Percentiles rank a stretch among this genome's conserved stretches.
Evolutionary conservation across 331 rosid genomes (phyloP).

Genomic region (Quercus phellos): DNA sequence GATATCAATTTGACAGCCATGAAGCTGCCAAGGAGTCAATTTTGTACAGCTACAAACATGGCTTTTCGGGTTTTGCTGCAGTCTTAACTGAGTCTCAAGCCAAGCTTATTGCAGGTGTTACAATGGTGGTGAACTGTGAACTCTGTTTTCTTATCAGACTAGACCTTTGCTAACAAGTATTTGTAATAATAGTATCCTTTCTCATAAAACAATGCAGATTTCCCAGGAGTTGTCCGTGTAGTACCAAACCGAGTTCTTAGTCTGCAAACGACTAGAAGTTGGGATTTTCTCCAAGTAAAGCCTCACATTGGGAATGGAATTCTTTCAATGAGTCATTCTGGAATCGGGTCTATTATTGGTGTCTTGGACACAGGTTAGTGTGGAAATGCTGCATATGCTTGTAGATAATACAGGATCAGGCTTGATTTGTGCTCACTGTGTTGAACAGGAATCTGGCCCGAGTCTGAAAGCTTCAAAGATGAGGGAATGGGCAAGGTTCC

Average conservation of each 20-base stretch:
- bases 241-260: slow-evolving; percentile 45
- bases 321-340: slow-evolving; percentile 41
- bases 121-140: slow-evolving; percentile 27
- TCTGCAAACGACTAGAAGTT: slow-evolving; percentile 62
- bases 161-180: not conserved
- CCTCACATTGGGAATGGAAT: slow-evolving; percentile 28
- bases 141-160: slow-evolving; percentile 2
- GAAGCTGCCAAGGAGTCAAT: slow-evolving; percentile 44
- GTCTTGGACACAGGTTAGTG: slow-evolving; percentile 54
- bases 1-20: slow-evolving; percentile 32
- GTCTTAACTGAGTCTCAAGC: slow-evolving; percentile 48
- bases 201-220: slow-evolving; percentile 30
- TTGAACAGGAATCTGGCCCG: slow-evolving; percentile 57
- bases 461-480: slow-evolving; percentile 54
- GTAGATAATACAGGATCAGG: not conserved
- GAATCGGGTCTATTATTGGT: slow-evolving; percentile 51
- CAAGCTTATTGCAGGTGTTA: slow-evolving; percentile 58
- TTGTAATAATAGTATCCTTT: slow-evolving; percentile 5
- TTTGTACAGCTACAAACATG: slow-evolving; percentile 61
- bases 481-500: slow-evolving; percentile 47
- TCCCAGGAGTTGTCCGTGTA: slow-evolving; percentile 52
- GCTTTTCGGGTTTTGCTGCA: slow-evolving; percentile 62
- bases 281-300: slow-evolving; percentile 57
- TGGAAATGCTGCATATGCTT: slow-evolving; percentile 3
- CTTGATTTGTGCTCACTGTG: slow-evolving; percentile 1